Conservation (phyloP, 1,139 yeast species). For the Nakaseomyces bracarensis region DNA sequence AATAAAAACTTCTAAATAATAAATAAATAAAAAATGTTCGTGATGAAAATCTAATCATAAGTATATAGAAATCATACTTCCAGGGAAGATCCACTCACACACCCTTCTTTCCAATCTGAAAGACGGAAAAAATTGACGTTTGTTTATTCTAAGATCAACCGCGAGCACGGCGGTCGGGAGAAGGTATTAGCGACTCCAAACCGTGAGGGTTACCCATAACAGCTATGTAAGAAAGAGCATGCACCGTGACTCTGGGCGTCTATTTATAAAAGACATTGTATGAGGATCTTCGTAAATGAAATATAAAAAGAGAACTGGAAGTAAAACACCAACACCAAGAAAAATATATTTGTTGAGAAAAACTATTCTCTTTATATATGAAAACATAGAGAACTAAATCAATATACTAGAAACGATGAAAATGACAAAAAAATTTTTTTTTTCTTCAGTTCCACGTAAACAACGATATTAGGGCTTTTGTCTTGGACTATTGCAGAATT, state of each 20-base stretch:
- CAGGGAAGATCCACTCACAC: constrained; percentile 10
- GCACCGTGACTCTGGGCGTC: constrained; percentile 94
- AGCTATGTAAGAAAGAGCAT: constrained; percentile 31
- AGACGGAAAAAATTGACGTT: constrained; percentile 3
- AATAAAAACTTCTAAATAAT: background rate
- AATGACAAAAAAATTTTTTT: background rate
- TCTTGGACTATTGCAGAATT: too few species aligned
- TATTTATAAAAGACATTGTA: constrained; percentile 65
- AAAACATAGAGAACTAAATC: too few species aligned
- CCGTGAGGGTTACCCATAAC: constrained; percentile 23
- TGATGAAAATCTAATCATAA: constrained; percentile 9
- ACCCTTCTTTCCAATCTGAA: background rate
- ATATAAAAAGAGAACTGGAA: background rate
- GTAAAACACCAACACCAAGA: background rate
- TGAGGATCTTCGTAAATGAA: constrained; percentile 26
- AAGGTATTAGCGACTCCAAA: constrained; percentile 23
- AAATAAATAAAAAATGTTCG: constrained; percentile 8
- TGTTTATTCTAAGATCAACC: constrained; percentile 64
- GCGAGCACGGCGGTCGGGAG: constrained; percentile 68
- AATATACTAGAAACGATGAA: background rate
- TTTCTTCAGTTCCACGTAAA: background rate
- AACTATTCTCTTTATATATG: too few species aligned
- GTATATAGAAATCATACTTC: constrained; percentile 8
- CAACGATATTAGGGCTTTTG: constrained; percentile 2
- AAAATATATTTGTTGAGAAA: too few species aligned